A percentile compares a stretch with the other conserved stretches of the same genome.
Evolutionary conservation across 2,329 filamentous ascomycete species (phyloP).

Genomic region (Magnaporthiopsis incrustans): DNA sequence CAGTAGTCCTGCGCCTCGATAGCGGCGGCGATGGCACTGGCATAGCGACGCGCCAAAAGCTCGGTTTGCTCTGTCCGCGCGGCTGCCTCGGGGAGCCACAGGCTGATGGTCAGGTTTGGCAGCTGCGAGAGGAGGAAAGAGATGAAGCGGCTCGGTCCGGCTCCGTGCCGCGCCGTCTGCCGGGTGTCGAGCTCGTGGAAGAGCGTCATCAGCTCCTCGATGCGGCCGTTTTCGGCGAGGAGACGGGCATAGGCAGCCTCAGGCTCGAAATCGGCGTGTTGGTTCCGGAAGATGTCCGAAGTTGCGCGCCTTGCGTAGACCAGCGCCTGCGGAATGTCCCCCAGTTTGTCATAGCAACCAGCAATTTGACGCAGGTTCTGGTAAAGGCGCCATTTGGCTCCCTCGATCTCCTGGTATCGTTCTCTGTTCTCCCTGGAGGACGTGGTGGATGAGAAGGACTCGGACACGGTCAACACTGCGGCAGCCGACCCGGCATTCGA

Average conservation of each 20-base stretch:
- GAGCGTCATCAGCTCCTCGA: not conserved
- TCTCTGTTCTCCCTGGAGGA: not conserved
- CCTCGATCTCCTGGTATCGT: not conserved
- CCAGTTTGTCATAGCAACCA: slow-evolving; percentile 4
- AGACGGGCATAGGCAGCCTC: slow-evolving; percentile 5
- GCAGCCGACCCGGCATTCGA: not conserved
- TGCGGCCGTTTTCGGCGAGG: slow-evolving; percentile 3
- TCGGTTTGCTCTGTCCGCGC: slow-evolving; percentile 5
- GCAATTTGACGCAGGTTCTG: slow-evolving; percentile 4
- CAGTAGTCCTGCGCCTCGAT: slow-evolving; percentile 2
- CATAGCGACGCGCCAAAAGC: slow-evolving; percentile 3
- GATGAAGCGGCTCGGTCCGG: slow-evolving; percentile 2
- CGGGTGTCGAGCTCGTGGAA: slow-evolving; percentile 3
- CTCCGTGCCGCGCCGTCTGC: not conserved
- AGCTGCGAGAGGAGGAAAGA: slow-evolving; percentile 6
- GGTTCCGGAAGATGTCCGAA: not conserved
- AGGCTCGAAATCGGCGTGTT: slow-evolving; percentile 3
- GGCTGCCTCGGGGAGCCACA: slow-evolving; percentile 7
- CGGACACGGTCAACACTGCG: not conserved
- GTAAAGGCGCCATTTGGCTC: slow-evolving; percentile 6
- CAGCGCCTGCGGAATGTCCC: slow-evolving; percentile 1
- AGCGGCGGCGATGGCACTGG: not conserved
- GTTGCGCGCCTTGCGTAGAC: slow-evolving; percentile 3
- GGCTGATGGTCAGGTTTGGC: slow-evolving; percentile 1
- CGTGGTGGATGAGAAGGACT: not conserved